phyloP scores from a whole-genome alignment of 768 basidiomycete species.

The Leccinum olivaceopallidum region DNA sequence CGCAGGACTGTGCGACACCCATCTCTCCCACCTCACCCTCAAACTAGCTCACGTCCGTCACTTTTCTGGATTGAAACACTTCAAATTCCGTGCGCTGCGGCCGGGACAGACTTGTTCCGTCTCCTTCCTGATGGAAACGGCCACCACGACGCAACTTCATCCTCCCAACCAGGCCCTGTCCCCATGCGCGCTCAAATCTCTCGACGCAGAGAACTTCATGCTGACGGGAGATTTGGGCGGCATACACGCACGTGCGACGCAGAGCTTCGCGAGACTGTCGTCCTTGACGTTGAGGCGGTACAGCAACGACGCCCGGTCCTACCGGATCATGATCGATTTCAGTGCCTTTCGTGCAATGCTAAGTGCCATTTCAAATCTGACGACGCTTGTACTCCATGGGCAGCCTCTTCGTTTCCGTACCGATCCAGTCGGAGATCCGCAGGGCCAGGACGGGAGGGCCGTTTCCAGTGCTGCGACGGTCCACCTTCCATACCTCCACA shows the following conservation, averaged over 20 bases:
- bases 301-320: constrained; percentile 27
- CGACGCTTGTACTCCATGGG: constrained; percentile 28
- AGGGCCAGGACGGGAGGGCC: constrained; percentile 7
- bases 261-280: constrained; percentile 23
- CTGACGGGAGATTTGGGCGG: constrained; percentile 21
- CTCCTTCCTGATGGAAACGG: constrained; percentile 25
- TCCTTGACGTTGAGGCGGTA: constrained; percentile 31
- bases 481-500: constrained; percentile 29
- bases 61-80: constrained; percentile 28
- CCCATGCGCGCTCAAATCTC: constrained; percentile 24
- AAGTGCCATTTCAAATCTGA: constrained; percentile 23
- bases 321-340: constrained; percentile 31
- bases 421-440: constrained; percentile 9
- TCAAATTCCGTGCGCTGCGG: constrained; percentile 31
- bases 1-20: constrained; percentile 28
- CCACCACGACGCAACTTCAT: constrained; percentile 6
- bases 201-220: constrained; percentile 32
- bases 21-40: constrained; percentile 30
- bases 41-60: constrained; percentile 22
- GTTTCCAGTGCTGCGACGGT: constrained; percentile 6
- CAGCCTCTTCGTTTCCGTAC: constrained; percentile 31
- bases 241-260: constrained; percentile 15
- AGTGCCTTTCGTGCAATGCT: constrained; percentile 28
- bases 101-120: constrained; percentile 31
- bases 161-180: neutral